Percentiles rank a stretch among this genome's conserved stretches.
These are phyloP conservation scores for Melampsora americana DNA, from an alignment of 1,284 basidiomycete species.

Conservation along the genomic window DNA sequence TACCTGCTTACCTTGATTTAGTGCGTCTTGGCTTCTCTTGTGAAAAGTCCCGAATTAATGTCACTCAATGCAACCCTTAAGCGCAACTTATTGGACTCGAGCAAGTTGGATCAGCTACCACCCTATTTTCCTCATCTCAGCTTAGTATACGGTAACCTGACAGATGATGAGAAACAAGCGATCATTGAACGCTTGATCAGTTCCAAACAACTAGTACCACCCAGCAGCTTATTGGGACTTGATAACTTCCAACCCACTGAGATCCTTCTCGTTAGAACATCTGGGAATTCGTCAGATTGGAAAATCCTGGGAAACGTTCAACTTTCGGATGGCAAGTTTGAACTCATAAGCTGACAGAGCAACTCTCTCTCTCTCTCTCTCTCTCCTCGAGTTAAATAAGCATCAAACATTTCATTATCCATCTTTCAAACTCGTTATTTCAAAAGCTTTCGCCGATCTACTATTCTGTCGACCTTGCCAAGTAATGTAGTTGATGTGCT, in stretches of 20 bases:
- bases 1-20: neutral
- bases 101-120: too few relatives aligned
- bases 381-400: neutral
- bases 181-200: neutral
- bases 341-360: neutral
- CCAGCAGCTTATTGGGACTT: neutral
- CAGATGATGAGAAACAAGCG: constrained; percentile 1
- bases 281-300: constrained; percentile 19
- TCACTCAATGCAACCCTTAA: too few relatives aligned
- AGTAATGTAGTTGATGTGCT: too few relatives aligned
- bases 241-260: constrained; percentile 16
- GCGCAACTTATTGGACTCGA: too few relatives aligned
- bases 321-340: constrained; percentile 20
- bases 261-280: constrained; percentile 28
- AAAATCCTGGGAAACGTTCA: constrained; percentile 5
- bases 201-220: neutral
- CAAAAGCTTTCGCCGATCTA: too few relatives aligned
- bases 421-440: too few relatives aligned
- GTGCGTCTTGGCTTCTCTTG: constrained; percentile 22
- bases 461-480: too few relatives aligned
- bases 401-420: too few relatives aligned
- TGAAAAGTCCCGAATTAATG: too few relatives aligned
- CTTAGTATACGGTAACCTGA: constrained; percentile 33
- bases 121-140: constrained; percentile 36
- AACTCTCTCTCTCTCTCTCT: too few relatives aligned